A percentile compares a stretch with the other conserved stretches of the same genome.
Evolutionary conservation across 148 eudicot genomes (phyloP).

Genomic region (Diospyros lotus): DNA sequence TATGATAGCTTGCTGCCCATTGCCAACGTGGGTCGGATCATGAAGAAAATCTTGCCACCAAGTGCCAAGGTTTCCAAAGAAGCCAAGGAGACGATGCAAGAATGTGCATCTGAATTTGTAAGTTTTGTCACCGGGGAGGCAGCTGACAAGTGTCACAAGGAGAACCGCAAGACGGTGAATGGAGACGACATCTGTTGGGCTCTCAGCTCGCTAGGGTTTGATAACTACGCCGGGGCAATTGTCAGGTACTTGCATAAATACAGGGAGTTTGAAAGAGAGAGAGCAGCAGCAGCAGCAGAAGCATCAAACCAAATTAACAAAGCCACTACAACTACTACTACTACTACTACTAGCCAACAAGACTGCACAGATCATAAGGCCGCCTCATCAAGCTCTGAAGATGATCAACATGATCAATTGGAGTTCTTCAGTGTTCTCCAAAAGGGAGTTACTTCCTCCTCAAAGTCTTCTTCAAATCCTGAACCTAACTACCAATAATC

Average conservation of each 20-base stretch:
- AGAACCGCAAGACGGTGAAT: constrained; percentile 56
- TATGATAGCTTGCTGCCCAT: constrained; percentile 42
- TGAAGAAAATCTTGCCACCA: constrained; percentile 48
- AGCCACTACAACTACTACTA: no score
- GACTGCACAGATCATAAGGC: no score
- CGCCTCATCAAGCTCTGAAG: no score
- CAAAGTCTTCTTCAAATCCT: no score
- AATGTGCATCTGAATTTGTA: constrained; percentile 55
- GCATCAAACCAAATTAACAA: neutral
- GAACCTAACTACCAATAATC: no score
- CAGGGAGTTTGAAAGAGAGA: constrained; percentile 44
- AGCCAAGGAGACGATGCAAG: constrained; percentile 55
- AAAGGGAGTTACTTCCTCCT: no score
- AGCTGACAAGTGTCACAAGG: constrained; percentile 59
- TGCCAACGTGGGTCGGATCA: constrained; percentile 56
- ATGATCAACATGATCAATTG: no score
- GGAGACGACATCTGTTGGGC: constrained; percentile 64
- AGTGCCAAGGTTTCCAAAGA: constrained; percentile 57
- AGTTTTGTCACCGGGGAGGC: constrained; percentile 59
- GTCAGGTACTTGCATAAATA: constrained; percentile 37
- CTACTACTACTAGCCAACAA: no score
- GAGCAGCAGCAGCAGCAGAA: constrained; percentile 14
- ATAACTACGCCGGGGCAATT: constrained; percentile 40
- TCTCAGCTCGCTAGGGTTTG: constrained; percentile 54
- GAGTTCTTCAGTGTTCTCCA: no score